Percentiles rank a stretch among this genome's conserved stretches.
phyloP scores from a whole-genome alignment of 495 filamentous ascomycete species.

The Trichoderma reesei region DNA sequence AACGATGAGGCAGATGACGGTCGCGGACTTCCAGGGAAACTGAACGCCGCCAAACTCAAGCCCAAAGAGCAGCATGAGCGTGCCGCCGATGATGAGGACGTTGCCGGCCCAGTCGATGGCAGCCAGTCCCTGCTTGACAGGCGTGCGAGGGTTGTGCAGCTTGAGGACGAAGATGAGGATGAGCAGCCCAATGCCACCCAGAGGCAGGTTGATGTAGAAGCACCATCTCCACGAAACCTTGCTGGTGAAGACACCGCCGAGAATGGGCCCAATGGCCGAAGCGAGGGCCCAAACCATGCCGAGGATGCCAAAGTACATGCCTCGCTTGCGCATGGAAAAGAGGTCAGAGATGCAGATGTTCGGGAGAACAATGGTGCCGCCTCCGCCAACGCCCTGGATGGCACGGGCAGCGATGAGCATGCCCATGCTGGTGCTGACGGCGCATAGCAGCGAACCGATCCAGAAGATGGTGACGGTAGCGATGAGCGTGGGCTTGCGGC shows the following conservation, averaged over 20 bases:
- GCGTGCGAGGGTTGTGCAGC: conserved; percentile 66
- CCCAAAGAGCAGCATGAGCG: conserved; percentile 73
- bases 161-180: conserved; percentile 63
- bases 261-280: conserved; percentile 53
- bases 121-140: conserved; percentile 57
- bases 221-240: conserved; percentile 51
- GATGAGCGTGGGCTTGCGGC: conserved; percentile 65
- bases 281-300: conserved; percentile 61
- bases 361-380: conserved; percentile 61
- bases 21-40: conserved; percentile 66
- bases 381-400: conserved; percentile 68
- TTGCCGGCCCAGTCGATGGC: conserved; percentile 71
- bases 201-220: conserved; percentile 73
- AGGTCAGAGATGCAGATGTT: conserved; percentile 66
- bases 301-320: conserved; percentile 26
- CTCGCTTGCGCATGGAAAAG: conserved; percentile 29
- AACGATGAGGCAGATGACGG: conserved; percentile 67
- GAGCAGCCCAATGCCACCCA: conserved; percentile 58
- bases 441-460: conserved; percentile 56
- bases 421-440: conserved; percentile 49
- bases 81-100: conserved; percentile 60
- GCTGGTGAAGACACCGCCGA: conserved; percentile 54
- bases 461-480: conserved; percentile 53
- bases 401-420: conserved; percentile 65
- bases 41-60: conserved; percentile 68